Evolutionary conservation across 78 protist genomes (phyloP), one percentile per base, ranked within the genome.

Genomic region (Polysphondylium violaceum): DNA sequence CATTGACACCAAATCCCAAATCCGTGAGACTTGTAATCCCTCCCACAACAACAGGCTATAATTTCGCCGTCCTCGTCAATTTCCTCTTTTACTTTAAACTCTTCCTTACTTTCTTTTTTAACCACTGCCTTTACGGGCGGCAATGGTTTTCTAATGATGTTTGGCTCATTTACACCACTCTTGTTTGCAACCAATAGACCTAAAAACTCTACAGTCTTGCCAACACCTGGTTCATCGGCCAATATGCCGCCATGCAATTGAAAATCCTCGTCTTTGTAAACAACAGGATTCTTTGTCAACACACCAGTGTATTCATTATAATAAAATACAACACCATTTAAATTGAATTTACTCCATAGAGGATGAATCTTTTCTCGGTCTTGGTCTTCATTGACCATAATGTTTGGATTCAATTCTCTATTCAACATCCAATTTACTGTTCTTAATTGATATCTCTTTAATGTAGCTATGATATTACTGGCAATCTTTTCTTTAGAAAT

Each of bases 141-240:
- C 7, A n/a, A 40, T 12, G 78, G 67, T 41, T 33, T 27, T 7
- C 27, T 64, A 12, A 64, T 35, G 0, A 21, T 21, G 2, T 4
- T 64, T 25, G 27, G 29, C 17, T 14, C 41, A 29, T 9, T 25
- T 29, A 29, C 35, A 3, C 51, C 29, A 17, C 47, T 83, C 19
- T 14, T 40, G 19, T 83, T 19, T 11, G 78, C 67, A 1, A 25
- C 14, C 1, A 67, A 1, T 55, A 83, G 59, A n/a, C 74, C 59
- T 16, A 83, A 55, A 21, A 83, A 69, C 36, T 83, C 74, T 2
- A 83, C 78, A 17, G 90, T 83, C 29, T 83, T 83, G 6, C 90
- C 90, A 25, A 83, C 44, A 23, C 90, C 90, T 14, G 77, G 76
- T 58, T 83, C 90, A 69, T 83, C 90, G 3, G 73, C 56, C 17